Evolutionary conservation across 495 filamentous ascomycete genomes (phyloP), one percentile per base, ranked within the genome.

Genomic region (Tuber brumale): DNA sequence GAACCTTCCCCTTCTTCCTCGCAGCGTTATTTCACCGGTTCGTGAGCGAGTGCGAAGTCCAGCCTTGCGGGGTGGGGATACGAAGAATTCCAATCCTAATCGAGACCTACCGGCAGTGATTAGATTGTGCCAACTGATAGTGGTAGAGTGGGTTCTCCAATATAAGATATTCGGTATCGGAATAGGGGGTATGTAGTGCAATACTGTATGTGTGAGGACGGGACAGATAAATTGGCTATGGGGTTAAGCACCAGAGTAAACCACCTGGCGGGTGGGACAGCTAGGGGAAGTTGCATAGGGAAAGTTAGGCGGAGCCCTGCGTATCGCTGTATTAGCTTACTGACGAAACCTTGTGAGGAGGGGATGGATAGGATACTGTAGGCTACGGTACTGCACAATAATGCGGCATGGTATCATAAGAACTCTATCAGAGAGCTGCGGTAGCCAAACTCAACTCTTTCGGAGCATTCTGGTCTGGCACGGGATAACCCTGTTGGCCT

Each of bases 361-460:
- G 57, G 57, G 18, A 31, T 16, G 10, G n/a, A 66, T 66, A 66
- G n/a, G 27, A 31, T 31, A 39, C 16, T n/a, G n/a, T 12, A 39
- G 0, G 5, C 37, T 39, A 4, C 37, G 37, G 5, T 18, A 27
- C 51, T 14, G 23, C n/a, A n/a, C 51, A 0, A 57, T 27, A 57
- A 5, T n/a, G 14, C n/a, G 57, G 27, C n/a, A 66, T n/a, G 57
- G 57, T 31, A n/a, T n/a, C n/a, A n/a, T n/a, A 31, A 66, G 27
- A 31, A 16, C 12, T 18, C 57, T 18, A 31, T 3, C 57, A 31
- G 27, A 18, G 57, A 31, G 57, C 4, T 66, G 10, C n/a, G 57
- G 57, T 66, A 66, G 57, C 57, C 10, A 66, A 66, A 66, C n/a
- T 66, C 57, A 31, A 66, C n/a, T n/a, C 57, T 31, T 61, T 66